Evolutionary conservation across 345 rosid genomes (phyloP).

Genomic region (Clausena lansium): DNA sequence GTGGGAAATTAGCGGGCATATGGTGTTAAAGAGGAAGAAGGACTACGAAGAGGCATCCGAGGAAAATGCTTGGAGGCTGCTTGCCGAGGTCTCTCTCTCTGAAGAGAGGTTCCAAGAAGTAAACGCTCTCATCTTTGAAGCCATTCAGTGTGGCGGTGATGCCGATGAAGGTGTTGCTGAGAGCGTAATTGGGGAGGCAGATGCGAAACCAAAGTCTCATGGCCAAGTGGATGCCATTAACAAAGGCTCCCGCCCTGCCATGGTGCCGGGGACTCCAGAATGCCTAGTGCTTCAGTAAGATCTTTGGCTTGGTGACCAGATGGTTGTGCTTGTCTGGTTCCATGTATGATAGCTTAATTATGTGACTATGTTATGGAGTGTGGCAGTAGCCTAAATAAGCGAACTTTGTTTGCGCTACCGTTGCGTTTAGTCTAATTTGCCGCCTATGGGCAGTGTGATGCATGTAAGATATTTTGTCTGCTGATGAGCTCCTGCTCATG

Average conservation of each 20-base stretch:
- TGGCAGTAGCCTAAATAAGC: slow-evolving; percentile 30
- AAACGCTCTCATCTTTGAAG: slow-evolving; percentile 56
- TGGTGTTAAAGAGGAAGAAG: slow-evolving; percentile 86
- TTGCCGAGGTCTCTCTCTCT: slow-evolving; percentile 86
- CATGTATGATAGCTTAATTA: background rate
- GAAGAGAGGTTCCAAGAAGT: slow-evolving; percentile 84
- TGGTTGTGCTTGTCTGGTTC: background rate
- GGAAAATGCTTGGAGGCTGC: slow-evolving; percentile 88
- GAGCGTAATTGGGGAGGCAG: slow-evolving; percentile 27
- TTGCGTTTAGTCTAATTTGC: background rate
- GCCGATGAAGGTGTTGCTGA: slow-evolving; percentile 22
- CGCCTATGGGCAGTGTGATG: background rate
- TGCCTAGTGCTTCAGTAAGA: slow-evolving; percentile 77
- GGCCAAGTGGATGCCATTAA: slow-evolving; percentile 28
- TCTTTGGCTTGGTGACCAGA: slow-evolving; percentile 7
- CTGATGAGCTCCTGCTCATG: background rate
- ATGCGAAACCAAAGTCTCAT: slow-evolving; percentile 12
- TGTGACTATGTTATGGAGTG: slow-evolving; percentile 1
- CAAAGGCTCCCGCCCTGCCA: slow-evolving; percentile 33
- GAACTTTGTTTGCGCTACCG: slow-evolving; percentile 26
- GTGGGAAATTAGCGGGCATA: slow-evolving; percentile 99
- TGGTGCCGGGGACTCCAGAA: slow-evolving; percentile 55
- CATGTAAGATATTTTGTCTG: slow-evolving; percentile 14
- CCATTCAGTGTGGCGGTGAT: slow-evolving; percentile 32
- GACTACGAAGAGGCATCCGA: slow-evolving; percentile 89